These are phyloP conservation scores for Colletotrichum lini DNA, from an alignment of 2,329 filamentous ascomycete species.

Conservation along the genomic window DNA sequence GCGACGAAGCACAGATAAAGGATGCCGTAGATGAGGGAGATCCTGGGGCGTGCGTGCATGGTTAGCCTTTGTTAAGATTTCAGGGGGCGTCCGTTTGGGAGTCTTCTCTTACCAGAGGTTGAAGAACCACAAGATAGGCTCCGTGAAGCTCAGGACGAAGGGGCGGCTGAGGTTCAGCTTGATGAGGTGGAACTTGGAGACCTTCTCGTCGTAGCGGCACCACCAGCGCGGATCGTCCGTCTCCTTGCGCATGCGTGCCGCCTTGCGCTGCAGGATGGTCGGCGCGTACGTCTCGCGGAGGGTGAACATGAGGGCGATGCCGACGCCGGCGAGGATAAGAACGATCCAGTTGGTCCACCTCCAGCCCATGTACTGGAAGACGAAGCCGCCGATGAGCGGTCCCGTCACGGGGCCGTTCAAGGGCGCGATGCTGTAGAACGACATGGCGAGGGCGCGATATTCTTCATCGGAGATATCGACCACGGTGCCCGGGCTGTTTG, in stretches of 20 bases:
- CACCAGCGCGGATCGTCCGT: slow-evolving; percentile 81
- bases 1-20: slow-evolving; percentile 93
- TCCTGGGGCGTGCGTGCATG: slow-evolving; percentile 55
- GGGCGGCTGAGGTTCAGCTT: slow-evolving; percentile 84
- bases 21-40: slow-evolving; percentile 88
- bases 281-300: slow-evolving; percentile 85
- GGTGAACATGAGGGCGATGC: slow-evolving; percentile 70
- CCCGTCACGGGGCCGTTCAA: slow-evolving; percentile 78
- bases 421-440: slow-evolving; percentile 86
- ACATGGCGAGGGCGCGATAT: slow-evolving; percentile 85
- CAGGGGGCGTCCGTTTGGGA: too few species aligned
- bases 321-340: slow-evolving; percentile 78
- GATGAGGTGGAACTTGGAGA: slow-evolving; percentile 75
- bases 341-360: slow-evolving; percentile 89
- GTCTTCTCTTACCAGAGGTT: slow-evolving; percentile 68
- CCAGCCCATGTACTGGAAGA: slow-evolving; percentile 85
- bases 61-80: background rate
- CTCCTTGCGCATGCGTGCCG: slow-evolving; percentile 74
- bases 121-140: slow-evolving; percentile 85
- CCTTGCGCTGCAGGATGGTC: slow-evolving; percentile 76
- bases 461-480: slow-evolving; percentile 88
- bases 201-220: slow-evolving; percentile 83
- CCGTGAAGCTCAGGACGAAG: slow-evolving; percentile 81
- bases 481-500: slow-evolving; percentile 86
- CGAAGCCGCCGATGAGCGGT: slow-evolving; percentile 85